Evolutionary conservation across 192 early-diverging fungal species (phyloP), one percentile per base, ranked within the genome.

Genomic region (Fimicolochytrium jonesii): DNA sequence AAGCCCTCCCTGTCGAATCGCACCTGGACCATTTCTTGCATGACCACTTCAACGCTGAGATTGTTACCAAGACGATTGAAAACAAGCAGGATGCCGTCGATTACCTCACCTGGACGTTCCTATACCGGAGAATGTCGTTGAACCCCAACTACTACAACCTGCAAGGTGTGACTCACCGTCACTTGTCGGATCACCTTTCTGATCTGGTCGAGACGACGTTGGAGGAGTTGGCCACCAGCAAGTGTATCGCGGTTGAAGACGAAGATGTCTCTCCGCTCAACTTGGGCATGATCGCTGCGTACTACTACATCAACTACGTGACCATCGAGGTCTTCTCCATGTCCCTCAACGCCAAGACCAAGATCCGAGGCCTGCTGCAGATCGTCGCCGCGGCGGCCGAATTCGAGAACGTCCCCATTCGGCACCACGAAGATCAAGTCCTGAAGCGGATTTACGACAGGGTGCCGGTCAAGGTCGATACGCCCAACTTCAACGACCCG

Each of bases 21-120:
- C 93, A 94, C 45, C 72, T 99, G 62, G 92, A 99, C 59, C 87
- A 88, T 45, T 89, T 89, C 67, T 74, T 99, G 65, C 94, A 97
- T 67, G 95, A 99, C 59, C 92, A 92, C 73, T 92, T 99, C 77
- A 96, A 95, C 72, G 91, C 92, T 20, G 97, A 98, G 64, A 87
- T 97, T 60, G 94, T 92, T 0, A 94, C 93, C 30, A 89, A 90
- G 66, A 93, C 92, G 0, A 93, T 99, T 41, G 88, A 89, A 68
- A 95, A 89, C 71, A 97, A 95, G 79, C 93, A 99, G 69, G 95
- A 98, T 68, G 97, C 97, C 0, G 93, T 99, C 0, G 97, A 99
- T 57, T 99, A 97, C 56, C 73, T 99, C 53, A 99, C 97, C 0
- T 99, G 97, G 97, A 93, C 95, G 28, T 91, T 97, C 77, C 66